Evolutionary conservation across 2,329 filamentous ascomycete genomes (phyloP).

Genomic region (Fusarium oligoseptatum): DNA sequence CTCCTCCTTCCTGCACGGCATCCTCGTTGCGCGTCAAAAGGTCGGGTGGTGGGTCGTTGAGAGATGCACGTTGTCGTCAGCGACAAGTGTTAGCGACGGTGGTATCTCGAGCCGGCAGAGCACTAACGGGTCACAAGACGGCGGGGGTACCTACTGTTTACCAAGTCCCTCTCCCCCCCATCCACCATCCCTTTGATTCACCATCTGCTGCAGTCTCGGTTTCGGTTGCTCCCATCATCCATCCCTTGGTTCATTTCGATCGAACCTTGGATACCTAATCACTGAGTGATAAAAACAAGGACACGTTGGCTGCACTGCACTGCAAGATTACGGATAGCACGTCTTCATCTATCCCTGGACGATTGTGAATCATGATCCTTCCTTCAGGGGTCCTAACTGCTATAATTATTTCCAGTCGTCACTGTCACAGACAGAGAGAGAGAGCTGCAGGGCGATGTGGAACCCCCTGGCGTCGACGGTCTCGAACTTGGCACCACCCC

Average conservation of each 20-base stretch:
- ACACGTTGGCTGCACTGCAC: neutral
- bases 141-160: neutral
- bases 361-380: slow-evolving; percentile 3
- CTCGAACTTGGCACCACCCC: slow-evolving; percentile 25
- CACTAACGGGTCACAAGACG: slow-evolving; percentile 28
- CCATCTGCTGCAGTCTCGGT: slow-evolving; percentile 14
- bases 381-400: slow-evolving; percentile 17
- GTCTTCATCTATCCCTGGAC: neutral
- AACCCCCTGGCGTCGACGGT: slow-evolving; percentile 2
- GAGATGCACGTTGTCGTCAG: slow-evolving; percentile 37
- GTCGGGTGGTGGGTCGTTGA: slow-evolving; percentile 16
- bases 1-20: neutral
- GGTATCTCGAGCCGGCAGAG: neutral
- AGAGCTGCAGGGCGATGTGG: slow-evolving; percentile 15
- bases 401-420: neutral
- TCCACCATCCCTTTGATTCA: slow-evolving; percentile 14
- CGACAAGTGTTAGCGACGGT: slow-evolving; percentile 20
- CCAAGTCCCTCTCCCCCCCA: neutral
- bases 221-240: neutral
- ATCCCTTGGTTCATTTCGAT: slow-evolving; percentile 8
- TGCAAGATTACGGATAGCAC: slow-evolving; percentile 11
- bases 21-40: neutral
- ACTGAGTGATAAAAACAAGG: neutral
- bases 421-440: neutral
- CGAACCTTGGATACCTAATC: neutral